Conservation (phyloP, 1,139 yeast species). For the Pichia sp. region DNA sequence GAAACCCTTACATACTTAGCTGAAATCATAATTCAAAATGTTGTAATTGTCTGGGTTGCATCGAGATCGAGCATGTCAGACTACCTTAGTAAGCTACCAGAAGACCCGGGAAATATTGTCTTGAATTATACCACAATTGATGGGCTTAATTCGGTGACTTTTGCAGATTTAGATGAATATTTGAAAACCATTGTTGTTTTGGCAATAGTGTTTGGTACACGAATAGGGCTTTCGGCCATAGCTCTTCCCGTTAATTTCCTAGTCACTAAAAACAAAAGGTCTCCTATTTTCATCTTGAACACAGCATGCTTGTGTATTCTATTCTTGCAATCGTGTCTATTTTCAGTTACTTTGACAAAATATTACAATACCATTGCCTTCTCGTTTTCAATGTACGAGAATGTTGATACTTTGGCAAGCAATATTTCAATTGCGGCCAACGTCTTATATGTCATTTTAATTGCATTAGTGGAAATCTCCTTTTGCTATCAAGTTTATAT, state of each 20-base stretch:
- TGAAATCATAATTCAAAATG: background rate
- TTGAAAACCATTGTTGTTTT: slow-evolving; percentile 31
- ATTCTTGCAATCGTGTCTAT: slow-evolving; percentile 57
- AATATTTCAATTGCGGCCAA: slow-evolving; percentile 55
- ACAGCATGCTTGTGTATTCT: slow-evolving; percentile 52
- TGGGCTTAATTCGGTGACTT: slow-evolving; percentile 33
- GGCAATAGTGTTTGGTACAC: slow-evolving; percentile 41
- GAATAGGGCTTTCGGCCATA: slow-evolving; percentile 43
- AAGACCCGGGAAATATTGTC: slow-evolving; percentile 26
- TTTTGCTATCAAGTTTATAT: slow-evolving; percentile 66
- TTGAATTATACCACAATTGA: slow-evolving; percentile 33
- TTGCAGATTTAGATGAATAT: slow-evolving; percentile 36
- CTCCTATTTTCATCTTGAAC: slow-evolving; percentile 70
- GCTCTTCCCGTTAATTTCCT: slow-evolving; percentile 37
- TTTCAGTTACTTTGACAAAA: slow-evolving; percentile 48
- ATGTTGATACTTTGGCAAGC: slow-evolving; percentile 34
- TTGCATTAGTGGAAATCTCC: slow-evolving; percentile 57
- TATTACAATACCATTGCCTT: slow-evolving; percentile 49
- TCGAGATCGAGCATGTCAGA: background rate
- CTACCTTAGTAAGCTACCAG: slow-evolving; percentile 8
- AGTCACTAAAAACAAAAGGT: slow-evolving; percentile 45
- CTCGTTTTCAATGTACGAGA: slow-evolving; percentile 46
- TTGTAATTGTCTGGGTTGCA: background rate
- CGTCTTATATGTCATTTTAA: slow-evolving; percentile 54
- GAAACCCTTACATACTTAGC: background rate